Base-by-base conservation (phyloP, 352 stramenopile genomes). In the Phytophthora quininea region DNA sequence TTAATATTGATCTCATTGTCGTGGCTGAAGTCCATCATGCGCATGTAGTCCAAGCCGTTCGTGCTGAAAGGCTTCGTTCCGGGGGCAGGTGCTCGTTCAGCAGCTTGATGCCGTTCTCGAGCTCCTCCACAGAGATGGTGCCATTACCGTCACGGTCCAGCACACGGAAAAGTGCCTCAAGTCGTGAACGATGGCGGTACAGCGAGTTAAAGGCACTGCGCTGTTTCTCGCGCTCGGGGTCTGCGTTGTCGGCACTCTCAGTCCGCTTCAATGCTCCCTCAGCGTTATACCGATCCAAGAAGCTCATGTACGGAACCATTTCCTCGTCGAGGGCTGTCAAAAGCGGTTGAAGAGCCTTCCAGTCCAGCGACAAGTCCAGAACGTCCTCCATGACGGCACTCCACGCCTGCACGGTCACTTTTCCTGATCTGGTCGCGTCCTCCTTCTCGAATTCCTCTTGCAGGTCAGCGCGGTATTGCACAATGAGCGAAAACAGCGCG, bases 1-100 rank as follows among this genome's bases (percentile, higher is more conserved):
- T 96, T 96, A 58, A 96, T 96, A 76, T 96, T 94, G 72, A 96
- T 89, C 61, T 93, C 81, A 52, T 93, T 92, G 64, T 96, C 86
- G 63, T 91, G 79, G 32, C 75, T 90, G 47, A 96, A 93, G 68
- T 96, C 88, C 56, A 96, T 78, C 81, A 91, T 92, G n/a, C 73
- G 72, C 88, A 96, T 96, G 50, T 92, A 83, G 56, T 94, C 86
- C 52, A 81, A 68, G 24, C 82, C 77, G 27, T 90, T 89, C 19
- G 80, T 88, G 33, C 69, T 86, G 54, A 94, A 94, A 7, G 81
- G 73, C 60, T 92, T 89, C 8, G 79, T 81, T 54, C 80, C 81
- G 24, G 75, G 33, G 88, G 88, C 62, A 96, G 58, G 50, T 94
- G 84, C 38, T 90, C 71, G 62, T 96, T 96, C 40, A 96, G 64